Evolutionary conservation across 495 filamentous ascomycete species (phyloP).

Genomic region (Hypoxylon rickii): DNA sequence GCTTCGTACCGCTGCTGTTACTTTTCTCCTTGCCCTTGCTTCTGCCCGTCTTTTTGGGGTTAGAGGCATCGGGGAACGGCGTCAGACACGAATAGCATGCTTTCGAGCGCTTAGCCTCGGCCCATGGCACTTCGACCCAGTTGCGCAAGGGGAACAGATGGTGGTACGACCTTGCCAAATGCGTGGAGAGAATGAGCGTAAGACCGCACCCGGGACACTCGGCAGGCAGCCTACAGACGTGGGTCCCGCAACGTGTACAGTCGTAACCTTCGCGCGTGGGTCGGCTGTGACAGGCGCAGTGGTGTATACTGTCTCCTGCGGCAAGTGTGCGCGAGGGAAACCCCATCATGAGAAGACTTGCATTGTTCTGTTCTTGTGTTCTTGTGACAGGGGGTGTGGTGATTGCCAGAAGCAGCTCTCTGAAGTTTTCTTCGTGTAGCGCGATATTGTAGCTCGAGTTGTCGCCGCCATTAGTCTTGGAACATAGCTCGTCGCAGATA

Average conservation of each 20-base stretch:
- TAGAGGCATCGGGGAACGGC: constrained; percentile 51
- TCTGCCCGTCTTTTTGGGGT: constrained; percentile 14
- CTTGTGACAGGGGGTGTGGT: constrained; percentile 88
- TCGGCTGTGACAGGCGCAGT: constrained; percentile 90
- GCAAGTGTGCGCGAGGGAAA: constrained; percentile 93
- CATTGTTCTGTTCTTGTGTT: constrained; percentile 66
- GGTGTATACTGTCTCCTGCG: constrained; percentile 61
- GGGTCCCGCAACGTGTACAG: constrained; percentile 85
- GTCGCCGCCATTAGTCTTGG: constrained; percentile 80
- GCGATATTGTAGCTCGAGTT: constrained; percentile 78
- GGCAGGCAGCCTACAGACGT: constrained; percentile 89
- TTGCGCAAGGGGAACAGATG: constrained; percentile 91
- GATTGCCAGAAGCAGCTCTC: constrained; percentile 81
- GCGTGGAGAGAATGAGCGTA: constrained; percentile 94
- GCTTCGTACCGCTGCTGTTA: constrained; percentile 42
- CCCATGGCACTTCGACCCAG: constrained; percentile 90
- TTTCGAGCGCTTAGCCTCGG: constrained; percentile 57
- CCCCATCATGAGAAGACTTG: constrained; percentile 93
- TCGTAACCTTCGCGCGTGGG: constrained; percentile 86
- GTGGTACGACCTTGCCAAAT: constrained; percentile 92
- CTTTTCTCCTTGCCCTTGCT: constrained; percentile 28
- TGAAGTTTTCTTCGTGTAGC: constrained; percentile 85
- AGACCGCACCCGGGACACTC: constrained; percentile 90
- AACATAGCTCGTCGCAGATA: constrained; percentile 89
- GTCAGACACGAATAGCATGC: constrained; percentile 60